Evolutionary conservation across 2,329 filamentous ascomycete genomes (phyloP), one percentile per base, ranked within the genome.

Genomic region (Phoma herbarum): DNA sequence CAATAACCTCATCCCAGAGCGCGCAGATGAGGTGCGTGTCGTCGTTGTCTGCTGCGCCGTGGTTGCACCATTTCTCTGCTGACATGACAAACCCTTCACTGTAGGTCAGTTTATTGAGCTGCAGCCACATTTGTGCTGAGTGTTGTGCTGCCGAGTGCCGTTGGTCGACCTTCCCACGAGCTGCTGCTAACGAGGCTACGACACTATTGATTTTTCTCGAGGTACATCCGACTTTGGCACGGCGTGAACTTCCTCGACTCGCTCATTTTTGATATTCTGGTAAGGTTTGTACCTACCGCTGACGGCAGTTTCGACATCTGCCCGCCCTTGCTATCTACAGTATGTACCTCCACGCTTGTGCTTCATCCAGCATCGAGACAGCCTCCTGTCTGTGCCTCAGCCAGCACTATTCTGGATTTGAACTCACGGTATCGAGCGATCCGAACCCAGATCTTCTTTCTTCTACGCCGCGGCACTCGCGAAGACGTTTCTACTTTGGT

Each of bases 241-340:
- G 14, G 50, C 56, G 39, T 37, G 31, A 33, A 39, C 44, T 49
- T 18, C 29, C 49, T 53, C 50, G 31, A 26, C 50, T 50, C 44
- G 20, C 44, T 50, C 50, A 29, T 59, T 37, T 50, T 33, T 49
- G 45, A 26, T 28, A 41, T 18, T 52, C 12, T 52, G 51, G 46
- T 52, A 60, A 55, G 29, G 57, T 60, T 60, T 52, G 47, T 43
- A 7, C 52, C 57, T 55, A 60, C 55, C 41, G 33, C 18, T 14
- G 51, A 55, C 57, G 51, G 51, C 51, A 54, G 57, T 54, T 59
- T 59, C 51, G 51, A 52, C 47, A 51, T 37, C 57, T 59, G 41
- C 6, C 52, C 57, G 57, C 57, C 51, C 57, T 54, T 42, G 28
- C 57, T 37, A 59, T 39, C 26, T 47, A 37, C 51, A 47, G 35